These are phyloP conservation scores for Barnettozyma californica DNA, from an alignment of 805 yeast species.

Conservation along the genomic window DNA sequence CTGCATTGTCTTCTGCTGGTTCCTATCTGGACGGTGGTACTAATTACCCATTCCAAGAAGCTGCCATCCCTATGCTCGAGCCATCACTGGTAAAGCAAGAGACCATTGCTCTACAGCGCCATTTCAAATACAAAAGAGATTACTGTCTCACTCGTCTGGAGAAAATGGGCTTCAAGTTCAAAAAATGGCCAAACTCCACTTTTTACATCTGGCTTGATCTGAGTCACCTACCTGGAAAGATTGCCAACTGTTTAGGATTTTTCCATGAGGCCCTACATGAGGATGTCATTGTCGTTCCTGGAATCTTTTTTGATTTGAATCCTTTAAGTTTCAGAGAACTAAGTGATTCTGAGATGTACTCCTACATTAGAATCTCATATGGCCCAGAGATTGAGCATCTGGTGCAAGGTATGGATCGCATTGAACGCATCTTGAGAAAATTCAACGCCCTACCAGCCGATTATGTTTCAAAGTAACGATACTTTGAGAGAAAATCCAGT, in stretches of 20 bases:
- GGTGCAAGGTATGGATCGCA: constrained; percentile 55
- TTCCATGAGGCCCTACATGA: constrained; percentile 61
- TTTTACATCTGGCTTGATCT: constrained; percentile 57
- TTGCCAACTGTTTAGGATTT: constrained; percentile 53
- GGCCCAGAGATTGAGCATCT: constrained; percentile 51
- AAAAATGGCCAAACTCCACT: constrained; percentile 49
- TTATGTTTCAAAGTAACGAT: constrained; percentile 5
- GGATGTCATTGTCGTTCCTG: constrained; percentile 56
- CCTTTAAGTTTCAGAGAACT: constrained; percentile 43
- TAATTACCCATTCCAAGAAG: constrained; percentile 56
- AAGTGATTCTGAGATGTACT: constrained; percentile 55
- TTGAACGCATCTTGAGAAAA: constrained; percentile 41
- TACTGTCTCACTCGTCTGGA: constrained; percentile 43
- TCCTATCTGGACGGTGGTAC: constrained; percentile 58
- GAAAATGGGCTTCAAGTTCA: constrained; percentile 50
- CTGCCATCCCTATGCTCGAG: constrained; percentile 48
- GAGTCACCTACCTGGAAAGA: constrained; percentile 48
- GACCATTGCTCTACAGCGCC: constrained; percentile 52
- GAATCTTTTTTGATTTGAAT: constrained; percentile 55
- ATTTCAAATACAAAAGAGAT: constrained; percentile 53
- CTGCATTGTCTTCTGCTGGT: constrained; percentile 52
- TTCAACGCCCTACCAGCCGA: constrained; percentile 38
- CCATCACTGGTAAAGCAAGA: constrained; percentile 46
- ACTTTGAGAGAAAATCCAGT: too few species aligned
- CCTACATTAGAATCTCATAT: constrained; percentile 52